Evolutionary conservation across 2,329 filamentous ascomycete genomes (phyloP), one percentile per base, ranked within the genome.

Genomic region (Cercospora nicotianae): DNA sequence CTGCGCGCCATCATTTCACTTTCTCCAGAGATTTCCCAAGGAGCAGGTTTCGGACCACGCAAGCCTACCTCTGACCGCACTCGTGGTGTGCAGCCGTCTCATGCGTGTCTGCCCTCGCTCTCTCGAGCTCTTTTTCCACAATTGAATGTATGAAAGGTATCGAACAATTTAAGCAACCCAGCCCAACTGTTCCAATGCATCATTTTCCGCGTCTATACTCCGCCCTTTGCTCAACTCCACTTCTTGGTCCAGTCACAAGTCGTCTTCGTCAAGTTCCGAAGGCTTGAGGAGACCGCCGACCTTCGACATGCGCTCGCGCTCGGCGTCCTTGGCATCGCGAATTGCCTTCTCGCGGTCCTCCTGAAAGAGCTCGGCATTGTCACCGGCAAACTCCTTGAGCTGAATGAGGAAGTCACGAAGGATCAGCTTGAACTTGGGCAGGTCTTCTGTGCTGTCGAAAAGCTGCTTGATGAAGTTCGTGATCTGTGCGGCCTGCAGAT

Each of bases 331-430:
- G 58, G 91, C 92, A 74, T 94, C 92, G 72, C 89, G 89, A 69
- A 94, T 90, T 71, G 93, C 93, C 80, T 96, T 91, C 81, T 99
- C 95, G 80, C 96, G 93, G 80, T 99, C 95, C 67, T 97, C 94
- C 3, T 91, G 89, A 80, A 91, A 99, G 9, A 99, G 86, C 77
- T 99, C 95, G 0, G 94, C 89, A 75, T 98, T 97, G 81, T 99
- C 95, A 63, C 92, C 95, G 0, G 93, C 90, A 76, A 98, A 99
- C 81, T 99, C 96, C 82, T 97, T 97, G 74, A 99, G 85, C 23
- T 94, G 96, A 75, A 99, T 96, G 73, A 99, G 83, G 87, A 99
- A 99, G 81, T 99, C 95, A 72, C 95, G 93, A 63, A 99, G 84
- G 76, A 96, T 93, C 65, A 97, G 88, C 79, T 97, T 96, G 89